Conservation (phyloP, 176 grass and related monocot species). For the Oryza longistaminata region DNA sequence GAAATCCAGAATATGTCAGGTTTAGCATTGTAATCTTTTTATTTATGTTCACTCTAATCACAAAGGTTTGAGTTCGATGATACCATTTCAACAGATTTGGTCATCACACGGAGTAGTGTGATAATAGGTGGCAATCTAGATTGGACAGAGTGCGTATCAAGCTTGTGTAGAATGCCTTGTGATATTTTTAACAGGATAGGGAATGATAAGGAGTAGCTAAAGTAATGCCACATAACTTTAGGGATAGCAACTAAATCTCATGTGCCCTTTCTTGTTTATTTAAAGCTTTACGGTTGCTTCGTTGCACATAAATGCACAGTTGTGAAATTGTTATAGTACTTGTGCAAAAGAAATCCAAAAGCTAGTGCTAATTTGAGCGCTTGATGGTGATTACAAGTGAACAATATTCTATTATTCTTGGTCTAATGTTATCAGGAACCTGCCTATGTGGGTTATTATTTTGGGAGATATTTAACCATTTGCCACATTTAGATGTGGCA, state of each 20-base stretch:
- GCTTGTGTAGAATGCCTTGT: neutral
- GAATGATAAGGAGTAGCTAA: neutral
- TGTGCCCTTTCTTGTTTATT: neutral
- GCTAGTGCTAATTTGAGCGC: conserved; percentile 8
- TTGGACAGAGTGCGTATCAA: neutral
- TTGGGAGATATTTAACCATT: too few relatives aligned
- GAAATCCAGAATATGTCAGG: neutral
- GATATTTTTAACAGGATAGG: conserved; percentile 8
- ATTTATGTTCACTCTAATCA: neutral
- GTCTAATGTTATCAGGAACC: neutral
- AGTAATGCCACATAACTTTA: neutral
- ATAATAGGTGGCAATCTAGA: conserved; percentile 3
- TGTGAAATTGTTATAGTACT: neutral
- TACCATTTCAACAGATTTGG: neutral
- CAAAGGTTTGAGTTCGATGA: neutral
- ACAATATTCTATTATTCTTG: neutral
- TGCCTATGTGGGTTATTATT: neutral
- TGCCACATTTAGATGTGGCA: too few relatives aligned
- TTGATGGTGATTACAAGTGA: neutral
- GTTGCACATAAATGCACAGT: neutral
- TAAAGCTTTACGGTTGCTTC: neutral
- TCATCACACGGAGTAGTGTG: neutral
- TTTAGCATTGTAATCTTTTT: neutral
- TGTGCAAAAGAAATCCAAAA: neutral
- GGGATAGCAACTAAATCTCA: neutral